phyloP scores from a whole-genome alignment of 345 rosid species.

The Gynandropsis gynandra region DNA sequence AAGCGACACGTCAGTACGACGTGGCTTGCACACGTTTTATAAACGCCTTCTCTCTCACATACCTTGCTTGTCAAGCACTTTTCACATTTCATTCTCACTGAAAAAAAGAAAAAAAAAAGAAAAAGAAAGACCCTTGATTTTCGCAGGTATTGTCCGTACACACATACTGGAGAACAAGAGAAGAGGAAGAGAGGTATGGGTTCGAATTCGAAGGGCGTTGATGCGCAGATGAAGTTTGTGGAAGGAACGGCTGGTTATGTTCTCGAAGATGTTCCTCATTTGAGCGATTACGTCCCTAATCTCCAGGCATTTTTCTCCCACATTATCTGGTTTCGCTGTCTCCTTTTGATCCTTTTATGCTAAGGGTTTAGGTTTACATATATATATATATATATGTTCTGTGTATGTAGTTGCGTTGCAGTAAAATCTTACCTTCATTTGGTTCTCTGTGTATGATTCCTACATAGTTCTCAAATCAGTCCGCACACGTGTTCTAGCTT shows the following conservation, averaged over 20 bases:
- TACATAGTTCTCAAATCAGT: conserved; percentile 2
- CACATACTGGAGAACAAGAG: conserved; percentile 12
- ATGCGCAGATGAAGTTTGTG: conserved; percentile 31
- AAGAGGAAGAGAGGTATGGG: conserved; percentile 22
- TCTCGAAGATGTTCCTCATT: conserved; percentile 77
- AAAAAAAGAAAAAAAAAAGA: no score
- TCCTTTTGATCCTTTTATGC: no score
- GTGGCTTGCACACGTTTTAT: no score
- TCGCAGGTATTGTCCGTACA: no score
- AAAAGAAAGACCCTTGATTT: no score
- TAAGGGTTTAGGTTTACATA: no score
- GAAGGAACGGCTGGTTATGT: conserved; percentile 52
- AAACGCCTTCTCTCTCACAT: no score
- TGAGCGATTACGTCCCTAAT: conserved; percentile 57
- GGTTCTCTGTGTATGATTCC: conserved; percentile 1
- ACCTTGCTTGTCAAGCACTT: no score
- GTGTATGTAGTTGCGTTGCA: no score
- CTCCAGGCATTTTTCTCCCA: conserved; percentile 41
- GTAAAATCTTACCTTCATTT: not conserved
- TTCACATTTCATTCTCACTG: no score
- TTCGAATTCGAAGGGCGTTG: conserved; percentile 24
- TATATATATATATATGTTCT: no score
- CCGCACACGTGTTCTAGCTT: conserved; percentile 17
- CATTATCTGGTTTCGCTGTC: not conserved
- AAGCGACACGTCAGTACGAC: no score